Evolutionary conservation across 225 moss, liverwort and hornwort genomes (phyloP).

Genomic region (Antitrichia curtipendula): DNA sequence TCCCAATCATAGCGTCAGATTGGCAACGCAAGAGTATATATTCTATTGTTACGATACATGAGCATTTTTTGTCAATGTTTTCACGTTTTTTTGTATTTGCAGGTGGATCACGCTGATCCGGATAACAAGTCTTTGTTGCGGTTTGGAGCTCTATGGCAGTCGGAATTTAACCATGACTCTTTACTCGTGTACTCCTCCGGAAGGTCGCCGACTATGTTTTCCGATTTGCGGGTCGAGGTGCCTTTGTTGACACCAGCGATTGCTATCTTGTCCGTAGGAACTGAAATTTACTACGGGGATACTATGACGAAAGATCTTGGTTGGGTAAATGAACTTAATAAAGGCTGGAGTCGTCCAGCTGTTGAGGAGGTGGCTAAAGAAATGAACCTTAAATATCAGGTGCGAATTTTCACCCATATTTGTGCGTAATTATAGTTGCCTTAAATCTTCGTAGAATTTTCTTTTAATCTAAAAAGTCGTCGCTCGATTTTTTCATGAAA

Average conservation of each 20-base stretch:
- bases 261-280: constrained; percentile 50
- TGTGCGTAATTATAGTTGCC: background rate
- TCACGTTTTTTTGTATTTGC: background rate
- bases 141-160: constrained; percentile 54
- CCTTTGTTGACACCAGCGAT: constrained; percentile 54
- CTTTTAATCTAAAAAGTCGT: background rate
- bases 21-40: background rate
- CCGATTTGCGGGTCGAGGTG: constrained; percentile 41
- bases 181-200: constrained; percentile 52
- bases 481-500: background rate
- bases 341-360: constrained; percentile 54
- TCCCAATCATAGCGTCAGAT: background rate
- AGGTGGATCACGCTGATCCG: constrained; percentile 52
- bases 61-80: background rate
- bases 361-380: constrained; percentile 54
- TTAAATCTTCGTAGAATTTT: background rate
- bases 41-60: background rate
- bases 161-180: constrained; percentile 56
- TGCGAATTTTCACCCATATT: background rate
- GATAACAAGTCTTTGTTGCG: constrained; percentile 32
- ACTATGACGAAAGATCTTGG: constrained; percentile 48
- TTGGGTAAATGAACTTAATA: constrained; percentile 33
- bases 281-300: constrained; percentile 56
- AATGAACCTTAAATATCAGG: constrained; percentile 56
- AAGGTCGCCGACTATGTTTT: constrained; percentile 44